phyloP scores from a whole-genome alignment of 192 early-diverging fungal species.

The Rhizophagus sp. region DNA sequence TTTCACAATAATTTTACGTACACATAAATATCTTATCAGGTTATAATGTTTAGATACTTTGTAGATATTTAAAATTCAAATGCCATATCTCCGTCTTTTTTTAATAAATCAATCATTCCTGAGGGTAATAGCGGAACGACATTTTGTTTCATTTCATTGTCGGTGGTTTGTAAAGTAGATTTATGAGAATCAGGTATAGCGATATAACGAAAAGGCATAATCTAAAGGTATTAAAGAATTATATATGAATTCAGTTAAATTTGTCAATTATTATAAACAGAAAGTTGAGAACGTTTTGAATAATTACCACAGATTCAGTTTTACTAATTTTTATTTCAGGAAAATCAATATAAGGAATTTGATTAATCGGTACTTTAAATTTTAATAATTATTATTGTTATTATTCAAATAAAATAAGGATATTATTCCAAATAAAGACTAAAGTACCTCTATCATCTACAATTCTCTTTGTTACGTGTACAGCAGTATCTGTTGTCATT shows the following conservation, averaged over 20 bases:
- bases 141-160: slow-evolving; percentile 34
- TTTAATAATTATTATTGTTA: background rate
- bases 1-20: background rate
- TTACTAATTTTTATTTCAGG: slow-evolving; percentile 71
- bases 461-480: slow-evolving; percentile 68
- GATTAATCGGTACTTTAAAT: slow-evolving; percentile 50
- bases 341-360: slow-evolving; percentile 71
- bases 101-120: slow-evolving; percentile 74
- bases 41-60: background rate
- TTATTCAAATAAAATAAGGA: background rate
- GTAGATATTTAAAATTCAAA: slow-evolving; percentile 39
- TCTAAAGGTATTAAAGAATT: slow-evolving; percentile 23
- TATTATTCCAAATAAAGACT: background rate
- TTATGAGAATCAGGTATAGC: slow-evolving; percentile 37
- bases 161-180: slow-evolving; percentile 34
- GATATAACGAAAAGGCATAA: slow-evolving; percentile 83
- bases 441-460: slow-evolving; percentile 60
- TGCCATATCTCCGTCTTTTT: slow-evolving; percentile 65
- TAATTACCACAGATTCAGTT: slow-evolving; percentile 59
- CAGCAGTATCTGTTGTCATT: slow-evolving; percentile 87
- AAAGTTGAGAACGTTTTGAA: background rate
- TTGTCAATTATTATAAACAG: background rate
- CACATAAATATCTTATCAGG: background rate
- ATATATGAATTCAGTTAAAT: background rate
- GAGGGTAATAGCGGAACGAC: slow-evolving; percentile 62